phyloP scores from a whole-genome alignment of 495 filamentous ascomycete species.

The Daldinia concentrica region DNA sequence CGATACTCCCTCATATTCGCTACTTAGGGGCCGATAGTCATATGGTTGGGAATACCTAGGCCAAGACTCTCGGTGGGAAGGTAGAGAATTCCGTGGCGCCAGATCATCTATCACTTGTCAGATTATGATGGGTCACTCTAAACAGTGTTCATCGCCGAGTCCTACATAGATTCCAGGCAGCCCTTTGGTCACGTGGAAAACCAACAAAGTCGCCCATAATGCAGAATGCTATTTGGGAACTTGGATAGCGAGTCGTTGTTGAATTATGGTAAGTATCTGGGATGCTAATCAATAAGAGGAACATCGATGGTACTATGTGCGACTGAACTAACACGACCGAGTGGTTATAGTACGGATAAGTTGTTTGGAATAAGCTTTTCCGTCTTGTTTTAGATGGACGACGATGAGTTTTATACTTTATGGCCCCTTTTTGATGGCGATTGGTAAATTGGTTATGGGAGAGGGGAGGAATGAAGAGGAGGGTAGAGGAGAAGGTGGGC shows the following conservation, averaged over 20 bases:
- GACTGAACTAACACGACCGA: constrained; percentile 21
- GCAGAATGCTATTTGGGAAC: not conserved
- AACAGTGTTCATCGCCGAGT: not conserved
- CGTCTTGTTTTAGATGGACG: constrained; percentile 20
- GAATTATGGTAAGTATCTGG: constrained; percentile 1
- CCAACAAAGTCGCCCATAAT: constrained; percentile 2
- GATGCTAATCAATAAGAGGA: constrained; percentile 4
- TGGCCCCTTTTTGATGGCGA: constrained; percentile 27
- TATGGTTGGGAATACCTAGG: constrained; percentile 16
- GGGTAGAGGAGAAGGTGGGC: constrained; percentile 30
- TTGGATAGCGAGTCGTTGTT: not conserved
- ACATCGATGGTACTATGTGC: constrained; percentile 1
- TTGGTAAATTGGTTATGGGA: constrained; percentile 6
- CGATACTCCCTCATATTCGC: not conserved
- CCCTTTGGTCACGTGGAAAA: constrained; percentile 16
- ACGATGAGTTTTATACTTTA: constrained; percentile 17
- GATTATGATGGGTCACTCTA: constrained; percentile 2
- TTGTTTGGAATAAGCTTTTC: constrained; percentile 1
- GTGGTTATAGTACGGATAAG: constrained; percentile 7
- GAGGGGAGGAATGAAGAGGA: constrained; percentile 30
- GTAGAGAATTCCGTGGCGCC: not conserved
- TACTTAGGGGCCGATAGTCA: constrained; percentile 5
- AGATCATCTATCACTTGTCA: constrained; percentile 26
- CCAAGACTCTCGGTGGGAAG: constrained; percentile 13
- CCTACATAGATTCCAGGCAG: constrained; percentile 23